These are phyloP conservation scores for Jamesozyma gamospora DNA, from an alignment of 805 yeast genomes.

Conservation along the genomic window DNA sequence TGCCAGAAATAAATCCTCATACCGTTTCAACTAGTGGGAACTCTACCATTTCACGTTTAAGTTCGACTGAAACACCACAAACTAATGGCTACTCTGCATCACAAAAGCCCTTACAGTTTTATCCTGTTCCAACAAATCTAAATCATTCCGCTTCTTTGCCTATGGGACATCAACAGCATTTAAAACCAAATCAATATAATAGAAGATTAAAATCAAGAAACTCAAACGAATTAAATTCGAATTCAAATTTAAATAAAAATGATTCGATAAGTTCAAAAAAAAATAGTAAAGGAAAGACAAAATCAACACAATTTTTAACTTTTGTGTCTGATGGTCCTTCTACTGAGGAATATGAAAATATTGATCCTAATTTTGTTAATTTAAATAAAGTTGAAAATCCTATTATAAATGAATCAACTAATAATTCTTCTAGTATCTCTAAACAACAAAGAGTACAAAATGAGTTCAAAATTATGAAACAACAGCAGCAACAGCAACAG, in stretches of 20 bases:
- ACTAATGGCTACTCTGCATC: slow-evolving; percentile 22
- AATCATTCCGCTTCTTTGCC: background rate
- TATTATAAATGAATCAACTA: too few relatives aligned
- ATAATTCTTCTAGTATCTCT: background rate
- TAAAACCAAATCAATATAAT: background rate
- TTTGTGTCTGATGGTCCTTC: slow-evolving; percentile 16
- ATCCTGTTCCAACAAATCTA: slow-evolving; percentile 22
- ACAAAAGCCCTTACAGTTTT: slow-evolving; percentile 30
- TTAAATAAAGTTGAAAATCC: background rate
- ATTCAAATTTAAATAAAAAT: background rate
- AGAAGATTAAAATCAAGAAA: background rate
- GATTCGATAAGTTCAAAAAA: background rate
- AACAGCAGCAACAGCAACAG: slow-evolving; percentile 1
- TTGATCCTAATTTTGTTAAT: background rate
- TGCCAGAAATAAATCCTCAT: background rate
- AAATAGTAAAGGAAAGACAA: slow-evolving; percentile 1
- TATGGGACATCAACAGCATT: background rate
- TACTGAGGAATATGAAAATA: slow-evolving; percentile 1
- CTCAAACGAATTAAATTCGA: background rate
- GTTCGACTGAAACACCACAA: slow-evolving; percentile 14
- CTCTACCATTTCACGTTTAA: slow-evolving; percentile 10
- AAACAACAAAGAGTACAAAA: background rate
- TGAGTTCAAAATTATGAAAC: background rate
- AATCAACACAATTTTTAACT: slow-evolving; percentile 6
- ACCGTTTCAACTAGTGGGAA: slow-evolving; percentile 4